Percentiles rank a stretch among this genome's conserved stretches.
These are phyloP conservation scores for Astathelohania contejeani DNA, from an alignment of 371 early-diverging fungal genomes.

Conservation along the genomic window DNA sequence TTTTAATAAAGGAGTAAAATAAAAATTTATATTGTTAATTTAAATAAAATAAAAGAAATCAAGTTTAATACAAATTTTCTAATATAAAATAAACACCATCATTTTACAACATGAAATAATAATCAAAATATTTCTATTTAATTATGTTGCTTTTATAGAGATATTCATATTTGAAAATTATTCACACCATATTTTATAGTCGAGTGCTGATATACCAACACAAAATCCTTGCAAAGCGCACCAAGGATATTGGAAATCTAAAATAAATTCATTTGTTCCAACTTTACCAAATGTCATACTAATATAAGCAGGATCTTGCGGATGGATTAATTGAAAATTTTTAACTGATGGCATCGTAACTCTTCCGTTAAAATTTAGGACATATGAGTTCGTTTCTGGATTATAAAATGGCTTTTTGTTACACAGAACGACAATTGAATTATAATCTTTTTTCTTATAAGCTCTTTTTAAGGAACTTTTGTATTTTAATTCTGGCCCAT, in stretches of 20 bases:
- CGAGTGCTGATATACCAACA: conserved; percentile 68
- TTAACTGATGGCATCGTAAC: conserved; percentile 79
- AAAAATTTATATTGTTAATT: too few species aligned
- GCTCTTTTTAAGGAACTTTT: too few species aligned
- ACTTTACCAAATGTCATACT: conserved; percentile 80
- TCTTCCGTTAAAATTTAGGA: conserved; percentile 76
- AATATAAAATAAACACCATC: too few species aligned
- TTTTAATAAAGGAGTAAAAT: too few species aligned
- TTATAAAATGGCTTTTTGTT: conserved; percentile 49
- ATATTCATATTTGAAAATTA: too few species aligned
- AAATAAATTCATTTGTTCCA: conserved; percentile 61
- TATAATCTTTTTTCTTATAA: not conserved
- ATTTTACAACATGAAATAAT: too few species aligned
- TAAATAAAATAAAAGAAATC: too few species aligned
- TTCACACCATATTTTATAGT: conserved; percentile 3
- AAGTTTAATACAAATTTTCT: too few species aligned
- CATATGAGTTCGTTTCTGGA: conserved; percentile 74
- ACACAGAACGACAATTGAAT: not conserved
- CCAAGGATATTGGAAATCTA: conserved; percentile 84
- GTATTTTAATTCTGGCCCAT: too few species aligned
- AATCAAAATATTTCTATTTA: too few species aligned
- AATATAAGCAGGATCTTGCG: conserved; percentile 56
- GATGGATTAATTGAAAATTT: conserved; percentile 76
- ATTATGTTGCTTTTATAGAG: too few species aligned
- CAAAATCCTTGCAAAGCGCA: conserved; percentile 74